Base-by-base conservation (phyloP, 768 basidiomycete species). In the Lentinula edodes region DNA sequence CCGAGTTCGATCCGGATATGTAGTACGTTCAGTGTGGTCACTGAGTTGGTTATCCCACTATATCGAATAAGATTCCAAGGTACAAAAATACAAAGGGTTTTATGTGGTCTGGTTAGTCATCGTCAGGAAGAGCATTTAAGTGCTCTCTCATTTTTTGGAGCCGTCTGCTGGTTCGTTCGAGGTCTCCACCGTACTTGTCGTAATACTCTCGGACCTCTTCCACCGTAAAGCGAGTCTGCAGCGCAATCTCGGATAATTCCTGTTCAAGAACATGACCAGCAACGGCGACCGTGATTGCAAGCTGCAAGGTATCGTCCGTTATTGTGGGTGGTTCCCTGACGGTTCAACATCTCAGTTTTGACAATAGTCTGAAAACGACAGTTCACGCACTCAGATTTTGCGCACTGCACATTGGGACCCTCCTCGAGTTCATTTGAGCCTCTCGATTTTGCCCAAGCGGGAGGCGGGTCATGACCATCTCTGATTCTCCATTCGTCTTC, bases 201-300 rank as follows among this genome's bases (percentile, higher is more conserved):
- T 91, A 91, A 69, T 84, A 90, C 67, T 88, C 89, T 67, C 87
- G 82, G 13, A 93, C 90, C 72, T 93, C 91, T 64, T 87, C 86
- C 0, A 84, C 69, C 0, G 89, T 89, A 70, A 93, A 93, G 54
- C 85, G 78, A 66, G 77, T 88, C 41, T 89, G 84, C 39, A 71
- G 75, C 6, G 90, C 89, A 65, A 93, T 91, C 35, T 86, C 83
- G 35, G 73, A 72, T 42, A 93, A 80, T 10, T 76, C 80, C 66
- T 83, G 83, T 65, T 91, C 88, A 34, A 91, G 80, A 50, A 88
- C 82, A 69, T 90, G 88, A 51, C 52, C 60, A 23, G 62, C 51
- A 16, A 62, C 50, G 20, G 56, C 57, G 7, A 58, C 62, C 42
- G 28, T 52, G 16, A 62, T 48, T 16, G 62, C 62, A 20, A 52